Evolutionary conservation across 2,329 filamentous ascomycete species (phyloP).

Genomic region (Stylonectria norvegica): DNA sequence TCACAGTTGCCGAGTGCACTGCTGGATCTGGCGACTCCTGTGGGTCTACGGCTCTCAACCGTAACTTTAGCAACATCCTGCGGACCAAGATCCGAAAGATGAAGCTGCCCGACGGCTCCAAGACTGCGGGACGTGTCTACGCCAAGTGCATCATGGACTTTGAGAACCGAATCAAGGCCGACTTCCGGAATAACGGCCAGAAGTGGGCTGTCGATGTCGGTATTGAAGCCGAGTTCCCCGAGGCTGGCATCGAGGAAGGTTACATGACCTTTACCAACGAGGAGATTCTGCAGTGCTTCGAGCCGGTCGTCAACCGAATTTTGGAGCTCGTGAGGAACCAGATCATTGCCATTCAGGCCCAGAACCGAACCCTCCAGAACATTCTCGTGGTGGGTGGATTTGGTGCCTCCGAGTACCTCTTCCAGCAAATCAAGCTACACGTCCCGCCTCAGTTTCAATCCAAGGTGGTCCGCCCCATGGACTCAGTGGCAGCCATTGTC

Average conservation of each 20-base stretch:
- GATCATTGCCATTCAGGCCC: constrained; percentile 97
- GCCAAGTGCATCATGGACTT: constrained; percentile 99
- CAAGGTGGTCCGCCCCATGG: constrained; percentile 98
- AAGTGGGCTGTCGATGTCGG: constrained; percentile 99
- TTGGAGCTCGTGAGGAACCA: constrained; percentile 95
- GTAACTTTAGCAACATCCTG: constrained; percentile 97
- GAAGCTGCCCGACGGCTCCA: constrained; percentile 95
- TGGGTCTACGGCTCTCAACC: constrained; percentile 95
- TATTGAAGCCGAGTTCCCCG: constrained; percentile 96
- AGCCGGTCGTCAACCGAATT: constrained; percentile 96
- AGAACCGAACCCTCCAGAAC: constrained; percentile 91
- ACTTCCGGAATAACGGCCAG: constrained; percentile 98
- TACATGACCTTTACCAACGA: constrained; percentile 99
- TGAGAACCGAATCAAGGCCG: constrained; percentile 98
- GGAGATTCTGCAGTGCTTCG: constrained; percentile 97
- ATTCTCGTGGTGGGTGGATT: constrained; percentile 97
- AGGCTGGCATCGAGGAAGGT: constrained; percentile 95
- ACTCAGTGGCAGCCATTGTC: constrained; percentile 96
- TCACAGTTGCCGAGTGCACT: constrained; percentile 95
- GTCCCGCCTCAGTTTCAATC: constrained; percentile 97
- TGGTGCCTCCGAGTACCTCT: constrained; percentile 96
- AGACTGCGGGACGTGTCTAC: constrained; percentile 96
- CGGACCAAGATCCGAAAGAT: constrained; percentile 98
- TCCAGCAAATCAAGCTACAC: constrained; percentile 98
- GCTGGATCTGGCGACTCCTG: constrained; percentile 96